A percentile compares a stretch with the other conserved stretches of the same genome.
Evolutionary conservation across 768 basidiomycete genomes (phyloP).

Genomic region (Leccinum disarticulatum): DNA sequence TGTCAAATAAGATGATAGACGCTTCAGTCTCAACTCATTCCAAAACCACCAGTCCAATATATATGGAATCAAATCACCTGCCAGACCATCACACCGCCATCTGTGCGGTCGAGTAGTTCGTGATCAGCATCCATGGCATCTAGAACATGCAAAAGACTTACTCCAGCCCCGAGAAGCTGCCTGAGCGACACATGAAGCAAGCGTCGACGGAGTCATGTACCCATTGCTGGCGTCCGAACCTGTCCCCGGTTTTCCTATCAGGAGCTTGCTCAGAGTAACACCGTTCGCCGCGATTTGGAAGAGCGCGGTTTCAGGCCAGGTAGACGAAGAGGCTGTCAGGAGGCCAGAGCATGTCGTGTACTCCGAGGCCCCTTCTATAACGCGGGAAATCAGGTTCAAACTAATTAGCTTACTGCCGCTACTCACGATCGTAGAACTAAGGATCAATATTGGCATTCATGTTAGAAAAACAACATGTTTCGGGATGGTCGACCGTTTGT

Average conservation of each 20-base stretch:
- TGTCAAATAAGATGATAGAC: background rate
- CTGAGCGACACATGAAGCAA: slow-evolving; percentile 59
- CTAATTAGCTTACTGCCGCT: background rate
- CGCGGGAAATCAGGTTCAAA: background rate
- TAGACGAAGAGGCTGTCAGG: slow-evolving; percentile 53
- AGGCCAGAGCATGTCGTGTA: slow-evolving; percentile 65
- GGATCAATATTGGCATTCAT: background rate
- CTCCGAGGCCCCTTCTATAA: slow-evolving; percentile 58
- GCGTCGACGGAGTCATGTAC: slow-evolving; percentile 55
- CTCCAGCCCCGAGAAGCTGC: slow-evolving; percentile 67
- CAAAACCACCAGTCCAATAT: background rate
- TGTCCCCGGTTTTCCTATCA: slow-evolving; percentile 55
- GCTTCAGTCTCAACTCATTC: background rate
- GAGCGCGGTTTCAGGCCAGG: slow-evolving; percentile 61
- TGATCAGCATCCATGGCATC: background rate
- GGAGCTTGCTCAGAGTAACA: slow-evolving; percentile 47
- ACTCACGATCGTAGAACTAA: slow-evolving; percentile 33
- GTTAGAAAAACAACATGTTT: background rate
- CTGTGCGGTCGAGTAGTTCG: slow-evolving; percentile 18
- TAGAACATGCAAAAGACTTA: slow-evolving; percentile 34
- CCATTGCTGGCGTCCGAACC: slow-evolving; percentile 45
- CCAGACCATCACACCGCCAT: slow-evolving; percentile 44
- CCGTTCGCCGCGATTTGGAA: slow-evolving; percentile 52
- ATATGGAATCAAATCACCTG: slow-evolving; percentile 26
- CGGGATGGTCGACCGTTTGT: background rate